Conservation (phyloP, 2,329 filamentous ascomycete genomes). For the Aspergillus sp. region DNA sequence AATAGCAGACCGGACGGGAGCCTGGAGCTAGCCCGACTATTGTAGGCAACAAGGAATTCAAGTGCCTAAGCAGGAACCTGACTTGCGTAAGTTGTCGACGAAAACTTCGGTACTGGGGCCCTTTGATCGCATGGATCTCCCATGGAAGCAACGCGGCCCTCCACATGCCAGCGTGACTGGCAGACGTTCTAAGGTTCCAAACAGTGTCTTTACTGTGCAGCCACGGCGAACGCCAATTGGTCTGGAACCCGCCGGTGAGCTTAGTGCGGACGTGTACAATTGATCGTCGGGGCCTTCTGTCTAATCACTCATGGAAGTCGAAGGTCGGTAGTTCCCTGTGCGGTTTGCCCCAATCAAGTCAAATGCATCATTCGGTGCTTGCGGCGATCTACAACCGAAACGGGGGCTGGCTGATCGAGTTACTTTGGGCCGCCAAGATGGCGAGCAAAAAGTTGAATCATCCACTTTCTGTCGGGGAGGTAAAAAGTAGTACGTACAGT, state of each 20-base stretch:
- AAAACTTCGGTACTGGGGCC: background rate
- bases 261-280: slow-evolving; percentile 1
- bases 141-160: background rate
- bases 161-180: background rate
- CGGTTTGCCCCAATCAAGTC: background rate
- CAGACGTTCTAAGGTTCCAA: background rate
- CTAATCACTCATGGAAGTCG: background rate
- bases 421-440: background rate
- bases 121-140: background rate
- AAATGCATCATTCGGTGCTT: background rate
- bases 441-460: background rate
- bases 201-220: background rate
- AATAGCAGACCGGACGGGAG: background rate
- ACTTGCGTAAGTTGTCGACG: background rate
- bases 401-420: background rate
- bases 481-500: background rate
- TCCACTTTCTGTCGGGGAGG: background rate
- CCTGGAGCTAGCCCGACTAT: background rate
- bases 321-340: background rate
- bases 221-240: background rate
- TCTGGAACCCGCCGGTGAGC: background rate
- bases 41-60: background rate
- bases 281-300: background rate
- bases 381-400: background rate
- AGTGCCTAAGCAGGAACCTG: background rate